A percentile compares a stretch with the other conserved stretches of the same genome.
Conservation (phyloP, 1,139 yeast genomes). For the Candida tetrigidarum region DNA sequence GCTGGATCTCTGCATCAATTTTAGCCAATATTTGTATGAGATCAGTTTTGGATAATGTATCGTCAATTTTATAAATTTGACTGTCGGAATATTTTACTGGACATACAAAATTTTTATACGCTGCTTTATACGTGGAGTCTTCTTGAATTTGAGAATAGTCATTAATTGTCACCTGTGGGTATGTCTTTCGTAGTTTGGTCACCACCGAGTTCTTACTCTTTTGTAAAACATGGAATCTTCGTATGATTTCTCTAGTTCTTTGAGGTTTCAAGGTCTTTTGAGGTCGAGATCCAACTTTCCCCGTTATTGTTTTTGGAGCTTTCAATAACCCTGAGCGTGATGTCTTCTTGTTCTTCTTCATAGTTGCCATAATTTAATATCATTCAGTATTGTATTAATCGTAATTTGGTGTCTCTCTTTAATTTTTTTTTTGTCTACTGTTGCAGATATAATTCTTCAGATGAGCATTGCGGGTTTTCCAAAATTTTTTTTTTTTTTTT, state of each 20-base stretch:
- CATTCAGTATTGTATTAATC: no score
- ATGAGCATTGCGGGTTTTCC: slow-evolving; percentile 10
- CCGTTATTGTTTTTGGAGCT: slow-evolving; percentile 37
- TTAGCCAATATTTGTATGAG: slow-evolving; percentile 44
- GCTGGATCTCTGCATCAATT: slow-evolving; percentile 62
- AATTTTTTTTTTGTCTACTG: no score
- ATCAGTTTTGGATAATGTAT: slow-evolving; percentile 16
- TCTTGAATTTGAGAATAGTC: slow-evolving; percentile 26
- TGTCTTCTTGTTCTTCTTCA: slow-evolving; percentile 18
- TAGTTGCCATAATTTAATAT: slow-evolving; percentile 5
- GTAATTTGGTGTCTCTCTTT: no score
- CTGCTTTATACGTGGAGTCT: slow-evolving; percentile 7
- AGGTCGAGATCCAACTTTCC: slow-evolving; percentile 22
- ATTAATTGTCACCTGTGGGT: slow-evolving; percentile 19
- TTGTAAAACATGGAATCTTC: slow-evolving; percentile 67
- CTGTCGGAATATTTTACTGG: slow-evolving; percentile 17
- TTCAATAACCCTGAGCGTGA: slow-evolving; percentile 27
- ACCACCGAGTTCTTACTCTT: slow-evolving; percentile 51
- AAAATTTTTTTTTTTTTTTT: slow-evolving; percentile 7
- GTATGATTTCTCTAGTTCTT: slow-evolving; percentile 65
- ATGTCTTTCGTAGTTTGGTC: slow-evolving; percentile 24
- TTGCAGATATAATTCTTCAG: background rate
- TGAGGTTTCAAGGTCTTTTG: slow-evolving; percentile 63
- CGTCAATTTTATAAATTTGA: slow-evolving; percentile 27
- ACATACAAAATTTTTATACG: slow-evolving; percentile 10